Evolutionary conservation across 2,329 filamentous ascomycete genomes (phyloP).

Genomic region (Metarhizium brunneum): DNA sequence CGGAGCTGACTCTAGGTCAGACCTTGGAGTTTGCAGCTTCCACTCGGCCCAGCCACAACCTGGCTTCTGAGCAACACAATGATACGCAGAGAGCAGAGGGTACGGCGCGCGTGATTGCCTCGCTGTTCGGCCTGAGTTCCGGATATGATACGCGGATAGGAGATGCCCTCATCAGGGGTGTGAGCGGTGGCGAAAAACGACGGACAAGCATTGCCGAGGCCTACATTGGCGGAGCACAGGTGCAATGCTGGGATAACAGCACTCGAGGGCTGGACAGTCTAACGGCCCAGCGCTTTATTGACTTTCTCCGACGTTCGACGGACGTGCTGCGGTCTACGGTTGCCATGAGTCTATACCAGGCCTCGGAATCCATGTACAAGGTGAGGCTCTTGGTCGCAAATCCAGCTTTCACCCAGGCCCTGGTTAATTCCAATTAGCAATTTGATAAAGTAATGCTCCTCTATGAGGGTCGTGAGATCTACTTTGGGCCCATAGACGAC

Average conservation of each 20-base stretch:
- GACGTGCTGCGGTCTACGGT: too few relatives aligned
- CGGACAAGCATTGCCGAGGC: constrained; percentile 70
- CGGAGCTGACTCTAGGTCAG: constrained; percentile 59
- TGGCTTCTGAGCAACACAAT: too few relatives aligned
- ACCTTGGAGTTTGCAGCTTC: constrained; percentile 62
- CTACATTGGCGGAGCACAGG: background rate
- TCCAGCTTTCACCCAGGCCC: too few relatives aligned
- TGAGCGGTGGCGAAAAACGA: constrained; percentile 68
- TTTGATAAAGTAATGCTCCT: constrained; percentile 63
- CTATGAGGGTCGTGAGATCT: constrained; percentile 53
- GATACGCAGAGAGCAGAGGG: too few relatives aligned
- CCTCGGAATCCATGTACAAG: constrained; percentile 17
- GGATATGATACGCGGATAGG: constrained; percentile 61
- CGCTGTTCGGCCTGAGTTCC: constrained; percentile 41
- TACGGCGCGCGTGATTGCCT: background rate
- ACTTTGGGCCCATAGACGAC: background rate
- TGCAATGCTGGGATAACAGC: constrained; percentile 17
- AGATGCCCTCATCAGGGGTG: constrained; percentile 55
- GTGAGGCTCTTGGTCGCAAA: too few relatives aligned
- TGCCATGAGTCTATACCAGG: background rate
- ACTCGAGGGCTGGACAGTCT: constrained; percentile 15
- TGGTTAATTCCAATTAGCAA: constrained; percentile 22
- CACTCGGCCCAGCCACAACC: constrained; percentile 31
- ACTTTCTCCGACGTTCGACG: too few relatives aligned
- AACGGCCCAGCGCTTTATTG: constrained; percentile 16